These are phyloP conservation scores for Hymenoscyphus repandus DNA, from an alignment of 2,329 filamentous ascomycete species.

Conservation along the genomic window DNA sequence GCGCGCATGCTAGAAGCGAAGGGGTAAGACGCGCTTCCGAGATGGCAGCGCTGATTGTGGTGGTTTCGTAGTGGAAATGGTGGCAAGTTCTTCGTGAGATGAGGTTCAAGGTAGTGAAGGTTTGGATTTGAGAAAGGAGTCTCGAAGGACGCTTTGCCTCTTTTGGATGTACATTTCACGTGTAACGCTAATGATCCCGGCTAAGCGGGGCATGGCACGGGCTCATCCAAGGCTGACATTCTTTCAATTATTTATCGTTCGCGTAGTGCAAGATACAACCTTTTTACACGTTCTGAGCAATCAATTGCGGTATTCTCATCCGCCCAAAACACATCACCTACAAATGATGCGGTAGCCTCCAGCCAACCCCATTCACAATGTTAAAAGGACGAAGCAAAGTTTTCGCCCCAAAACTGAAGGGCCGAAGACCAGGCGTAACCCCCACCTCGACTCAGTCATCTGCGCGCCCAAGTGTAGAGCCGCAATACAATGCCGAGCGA, in stretches of 20 bases:
- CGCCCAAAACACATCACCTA: not conserved
- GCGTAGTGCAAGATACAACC: too few species aligned
- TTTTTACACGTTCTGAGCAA: too few species aligned
- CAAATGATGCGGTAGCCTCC: not conserved
- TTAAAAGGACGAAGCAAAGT: slow-evolving; percentile 51
- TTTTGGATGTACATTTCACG: not conserved
- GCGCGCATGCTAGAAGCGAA: slow-evolving; percentile 29
- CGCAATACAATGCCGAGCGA: slow-evolving; percentile 32
- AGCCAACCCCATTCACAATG: slow-evolving; percentile 12
- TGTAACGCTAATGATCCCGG: not conserved
- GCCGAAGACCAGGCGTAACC: slow-evolving; percentile 46
- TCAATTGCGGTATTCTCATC: too few species aligned
- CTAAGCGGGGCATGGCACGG: not conserved
- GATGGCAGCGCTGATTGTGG: slow-evolving; percentile 6
- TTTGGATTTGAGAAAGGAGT: too few species aligned
- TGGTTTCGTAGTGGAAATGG: slow-evolving; percentile 1
- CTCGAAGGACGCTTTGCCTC: too few species aligned
- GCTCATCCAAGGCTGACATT: not conserved
- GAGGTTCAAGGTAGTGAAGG: not conserved
- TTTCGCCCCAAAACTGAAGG: slow-evolving; percentile 61
- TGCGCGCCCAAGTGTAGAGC: slow-evolving; percentile 35
- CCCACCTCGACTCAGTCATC: slow-evolving; percentile 35
- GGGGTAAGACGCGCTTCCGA: slow-evolving; percentile 14
- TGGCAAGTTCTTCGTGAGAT: not conserved
- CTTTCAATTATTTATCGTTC: not conserved